These are phyloP conservation scores for Apiotrichum brassicae DNA, from an alignment of 1,284 basidiomycete genomes.

Conservation along the genomic window DNA sequence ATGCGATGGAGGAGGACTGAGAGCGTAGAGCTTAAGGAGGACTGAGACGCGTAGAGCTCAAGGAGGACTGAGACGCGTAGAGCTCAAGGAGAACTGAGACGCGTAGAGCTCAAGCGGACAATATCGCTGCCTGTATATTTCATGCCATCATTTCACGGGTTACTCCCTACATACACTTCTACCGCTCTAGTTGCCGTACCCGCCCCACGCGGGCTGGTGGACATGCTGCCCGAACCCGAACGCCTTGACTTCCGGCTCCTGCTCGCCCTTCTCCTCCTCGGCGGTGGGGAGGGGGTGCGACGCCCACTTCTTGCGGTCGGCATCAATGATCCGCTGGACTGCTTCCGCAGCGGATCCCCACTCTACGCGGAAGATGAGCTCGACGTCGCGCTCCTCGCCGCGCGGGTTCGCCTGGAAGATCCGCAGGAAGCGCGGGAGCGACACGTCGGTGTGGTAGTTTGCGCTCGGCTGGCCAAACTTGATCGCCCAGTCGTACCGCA, in stretches of 20 bases:
- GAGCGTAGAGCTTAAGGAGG: no score
- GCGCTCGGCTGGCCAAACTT: constrained; percentile 18
- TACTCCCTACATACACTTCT: no score
- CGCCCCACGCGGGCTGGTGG: constrained; percentile 4
- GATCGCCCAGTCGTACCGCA: constrained; percentile 27
- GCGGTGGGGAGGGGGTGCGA: constrained; percentile 1
- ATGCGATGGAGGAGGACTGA: background rate
- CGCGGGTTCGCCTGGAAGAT: constrained; percentile 25
- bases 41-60: no score
- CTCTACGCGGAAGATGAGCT: constrained; percentile 16
- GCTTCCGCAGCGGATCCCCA: constrained; percentile 7
- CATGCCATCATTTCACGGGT: no score
- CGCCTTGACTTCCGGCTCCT: constrained; percentile 8
- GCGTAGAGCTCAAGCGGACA: background rate
- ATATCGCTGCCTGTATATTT: background rate
- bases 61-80: no score
- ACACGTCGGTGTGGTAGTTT: constrained; percentile 21
- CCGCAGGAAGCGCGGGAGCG: constrained; percentile 18
- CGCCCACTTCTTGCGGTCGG: constrained; percentile 11
- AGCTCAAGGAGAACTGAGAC: no score
- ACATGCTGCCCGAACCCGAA: constrained; percentile 2
- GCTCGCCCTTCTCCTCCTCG: constrained; percentile 1
- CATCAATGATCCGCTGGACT: constrained; percentile 12
- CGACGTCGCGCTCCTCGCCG: constrained; percentile 6
- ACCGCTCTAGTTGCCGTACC: background rate